Evolutionary conservation across 331 rosid species (phyloP).

Genomic region (Acacia concinna): DNA sequence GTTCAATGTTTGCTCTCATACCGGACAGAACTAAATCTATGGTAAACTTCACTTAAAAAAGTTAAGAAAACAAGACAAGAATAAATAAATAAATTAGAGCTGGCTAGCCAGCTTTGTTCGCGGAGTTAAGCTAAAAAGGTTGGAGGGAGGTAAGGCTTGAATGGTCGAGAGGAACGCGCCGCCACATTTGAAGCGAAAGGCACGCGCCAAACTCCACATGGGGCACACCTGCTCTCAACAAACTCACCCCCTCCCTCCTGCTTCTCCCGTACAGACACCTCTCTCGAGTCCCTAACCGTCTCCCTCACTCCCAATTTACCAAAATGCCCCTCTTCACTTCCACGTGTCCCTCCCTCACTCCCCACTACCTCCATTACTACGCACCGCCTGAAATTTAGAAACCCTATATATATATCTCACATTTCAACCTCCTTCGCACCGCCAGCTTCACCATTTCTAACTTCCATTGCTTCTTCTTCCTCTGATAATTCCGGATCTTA

Average conservation of each 20-base stretch:
- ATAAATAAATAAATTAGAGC: not conserved
- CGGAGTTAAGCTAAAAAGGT: not conserved
- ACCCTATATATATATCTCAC: conserved; percentile 19
- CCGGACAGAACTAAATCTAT: no score
- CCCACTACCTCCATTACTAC: not conserved
- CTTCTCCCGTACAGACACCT: conserved; percentile 6
- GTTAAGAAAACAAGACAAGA: no score
- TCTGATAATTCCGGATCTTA: not conserved
- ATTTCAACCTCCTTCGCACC: not conserved
- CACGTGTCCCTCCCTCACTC: conserved; percentile 18
- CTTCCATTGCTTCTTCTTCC: not conserved
- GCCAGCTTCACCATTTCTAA: not conserved
- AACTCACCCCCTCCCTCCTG: not conserved
- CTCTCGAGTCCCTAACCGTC: not conserved
- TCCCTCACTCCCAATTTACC: not conserved
- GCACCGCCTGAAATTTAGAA: not conserved
- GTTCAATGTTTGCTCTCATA: no score
- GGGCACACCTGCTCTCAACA: not conserved
- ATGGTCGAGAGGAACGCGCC: conserved; percentile 9
- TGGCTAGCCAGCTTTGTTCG: no score
- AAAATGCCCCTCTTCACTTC: not conserved
- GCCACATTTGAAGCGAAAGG: conserved; percentile 11
- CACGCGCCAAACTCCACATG: conserved; percentile 11
- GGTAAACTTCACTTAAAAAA: not conserved
- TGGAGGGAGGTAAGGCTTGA: conserved; percentile 20